phyloP scores from a whole-genome alignment of 441 rosid genomes.

The Metrosideros polymorpha region DNA sequence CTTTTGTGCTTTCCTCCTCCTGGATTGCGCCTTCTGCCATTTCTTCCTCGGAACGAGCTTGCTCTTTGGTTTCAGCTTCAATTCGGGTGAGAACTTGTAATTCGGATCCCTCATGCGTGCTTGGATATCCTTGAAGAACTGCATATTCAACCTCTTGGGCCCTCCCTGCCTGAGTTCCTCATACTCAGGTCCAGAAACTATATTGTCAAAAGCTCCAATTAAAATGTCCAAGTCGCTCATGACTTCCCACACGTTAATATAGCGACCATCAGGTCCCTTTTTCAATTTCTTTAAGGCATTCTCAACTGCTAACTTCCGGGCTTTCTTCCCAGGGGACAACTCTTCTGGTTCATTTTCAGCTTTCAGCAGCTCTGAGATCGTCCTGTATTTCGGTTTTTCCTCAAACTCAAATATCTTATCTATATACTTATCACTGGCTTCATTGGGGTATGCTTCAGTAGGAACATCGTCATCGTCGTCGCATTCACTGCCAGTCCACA shows the following conservation, averaged over 20 bases:
- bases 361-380: constrained; percentile 68
- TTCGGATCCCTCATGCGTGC: constrained; percentile 90
- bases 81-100: constrained; percentile 74
- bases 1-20: constrained; percentile 77
- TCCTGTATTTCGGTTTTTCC: constrained; percentile 77
- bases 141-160: constrained; percentile 75
- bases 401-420: constrained; percentile 88
- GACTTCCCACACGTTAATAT: constrained; percentile 85
- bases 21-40: constrained; percentile 77
- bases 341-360: constrained; percentile 76
- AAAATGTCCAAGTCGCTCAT: constrained; percentile 83
- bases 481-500: constrained; percentile 93
- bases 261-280: constrained; percentile 92
- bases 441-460: constrained; percentile 69
- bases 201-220: constrained; percentile 82
- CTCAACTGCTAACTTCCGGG: constrained; percentile 85
- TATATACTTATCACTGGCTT: constrained; percentile 62
- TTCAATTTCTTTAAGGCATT: constrained; percentile 85
- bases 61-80: constrained; percentile 83
- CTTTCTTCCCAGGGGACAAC: constrained; percentile 84
- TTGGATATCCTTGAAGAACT: constrained; percentile 91
- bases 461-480: constrained; percentile 78
- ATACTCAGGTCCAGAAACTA: constrained; percentile 87
- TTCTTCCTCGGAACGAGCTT: constrained; percentile 74
- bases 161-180: constrained; percentile 94